Base-by-base conservation (phyloP, 306 rosid species). In the Pachyrhizus erosus region DNA sequence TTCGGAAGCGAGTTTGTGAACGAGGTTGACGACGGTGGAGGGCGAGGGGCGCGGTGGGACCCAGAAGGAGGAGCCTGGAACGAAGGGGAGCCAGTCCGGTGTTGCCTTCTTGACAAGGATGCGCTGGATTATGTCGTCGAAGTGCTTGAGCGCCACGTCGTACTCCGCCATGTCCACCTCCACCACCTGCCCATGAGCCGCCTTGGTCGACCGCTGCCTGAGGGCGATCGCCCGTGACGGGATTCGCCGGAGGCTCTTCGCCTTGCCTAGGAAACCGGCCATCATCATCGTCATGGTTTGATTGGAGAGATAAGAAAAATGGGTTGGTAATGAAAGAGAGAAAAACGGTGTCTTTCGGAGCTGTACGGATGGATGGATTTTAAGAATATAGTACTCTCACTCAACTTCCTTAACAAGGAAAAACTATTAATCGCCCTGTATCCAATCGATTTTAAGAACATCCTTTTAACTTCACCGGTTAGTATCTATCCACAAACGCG, bases 31-130 rank as follows among this genome's bases (percentile, higher is more conserved):
- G 14, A 91, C 87, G 52, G 86, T 88, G 6, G 86, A 17, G 0
- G 84, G 82, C 5, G 70, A 9, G 0, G 84, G 88, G 0, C 92
- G 87, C 0, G 98, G 98, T 7, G 98, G 97, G 82, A 94, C 98
- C 98, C 98, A 94, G 85, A 94, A 94, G 0, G 98, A 94, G 27
- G 94, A 91, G 0, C 98, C 96, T 1, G 98, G 98, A 0, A 88
- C 88, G 49, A 94, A 94, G 33, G 98, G 98, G 0, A 94, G 83
- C 98, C 98, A 94, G 73, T 94, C 91, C 0, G 96, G 98, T 0
- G 97, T 92, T 7, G 92, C 80, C 61, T 78, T 91, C 83, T 82
- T 86, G 13, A 94, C 92, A 0, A 94, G 70, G 73, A 92, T 73
- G 18, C 85, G 73, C 15, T 92, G 90, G 2, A 92, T 88, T n/a